Evolutionary conservation across 345 rosid genomes (phyloP), one percentile per base, ranked within the genome.

Genomic region (Eucalyptus regnans): DNA sequence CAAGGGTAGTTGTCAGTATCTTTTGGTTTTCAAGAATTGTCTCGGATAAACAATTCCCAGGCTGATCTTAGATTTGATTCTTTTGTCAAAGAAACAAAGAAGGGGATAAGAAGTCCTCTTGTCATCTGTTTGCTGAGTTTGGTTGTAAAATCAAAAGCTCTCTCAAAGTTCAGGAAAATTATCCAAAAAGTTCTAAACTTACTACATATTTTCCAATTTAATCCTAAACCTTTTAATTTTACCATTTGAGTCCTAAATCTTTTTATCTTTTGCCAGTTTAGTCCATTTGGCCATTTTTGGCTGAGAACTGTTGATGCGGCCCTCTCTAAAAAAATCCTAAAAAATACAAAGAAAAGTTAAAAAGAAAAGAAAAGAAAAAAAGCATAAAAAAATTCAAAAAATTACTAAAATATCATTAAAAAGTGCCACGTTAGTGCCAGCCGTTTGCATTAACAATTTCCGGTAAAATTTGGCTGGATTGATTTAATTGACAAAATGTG

Each of bases 271-370:
- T 51, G 54, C 8, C 0, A 51, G 8, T 51, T 51, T 51, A 51
- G 54, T 17, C 8, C 0, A 51, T 51, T 0, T 3, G 4, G 8
- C 22, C 54, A 51, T 51, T 51, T 51, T 51, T 51, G 20, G 22
- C 0, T 51, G 20, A 51, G 16, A 51, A 51, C 0, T 51, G 22
- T 20, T 51, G 1, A 51, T 51, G 22, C 0, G 0, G 8, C 22
- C 54, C 1, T 17, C 8, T 17, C 0, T 16, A 16, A 51, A 51
- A 51, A 51, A 16, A 51, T 51, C 20, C 54, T 16, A 17, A 51
- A 51, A 51, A 16, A 51, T 16, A 16, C 54, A 16, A 16, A 51
- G 56, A 51, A 51, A 7, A 51, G 22, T 51, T 17, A 17, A 17
- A 51, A 51, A 17, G 54, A 51, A 51, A 51, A 51, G 54, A 51